Conservation (phyloP, 495 filamentous ascomycete species). For the Halenospora varia region DNA sequence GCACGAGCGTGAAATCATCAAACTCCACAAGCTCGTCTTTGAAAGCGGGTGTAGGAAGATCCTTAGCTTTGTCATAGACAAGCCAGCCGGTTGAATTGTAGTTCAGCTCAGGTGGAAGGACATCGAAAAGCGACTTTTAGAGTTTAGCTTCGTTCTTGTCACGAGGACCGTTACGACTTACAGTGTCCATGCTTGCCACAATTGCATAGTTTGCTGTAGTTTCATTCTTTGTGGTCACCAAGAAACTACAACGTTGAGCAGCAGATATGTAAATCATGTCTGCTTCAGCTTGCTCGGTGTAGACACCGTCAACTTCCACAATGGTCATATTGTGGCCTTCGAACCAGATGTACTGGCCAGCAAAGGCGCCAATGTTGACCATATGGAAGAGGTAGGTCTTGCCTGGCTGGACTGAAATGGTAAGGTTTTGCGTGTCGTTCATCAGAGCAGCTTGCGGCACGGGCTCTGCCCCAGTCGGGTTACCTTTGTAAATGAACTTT, state of each 20-base stretch:
- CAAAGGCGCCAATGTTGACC: slow-evolving; percentile 70
- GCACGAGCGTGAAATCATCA: slow-evolving; percentile 69
- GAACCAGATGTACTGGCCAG: slow-evolving; percentile 67
- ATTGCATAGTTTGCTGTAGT: slow-evolving; percentile 65
- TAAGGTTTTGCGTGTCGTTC: slow-evolving; percentile 44
- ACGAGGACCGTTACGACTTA: slow-evolving; percentile 32
- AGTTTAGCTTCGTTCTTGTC: slow-evolving; percentile 57
- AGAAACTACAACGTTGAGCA: slow-evolving; percentile 68
- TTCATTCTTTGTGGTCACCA: slow-evolving; percentile 62
- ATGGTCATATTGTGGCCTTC: slow-evolving; percentile 62
- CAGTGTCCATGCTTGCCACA: slow-evolving; percentile 56
- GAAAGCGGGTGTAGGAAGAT: slow-evolving; percentile 50
- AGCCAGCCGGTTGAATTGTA: slow-evolving; percentile 80
- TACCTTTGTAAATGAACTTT: slow-evolving; percentile 50
- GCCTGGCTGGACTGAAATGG: slow-evolving; percentile 55
- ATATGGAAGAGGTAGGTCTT: slow-evolving; percentile 80
- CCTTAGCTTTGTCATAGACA: slow-evolving; percentile 59
- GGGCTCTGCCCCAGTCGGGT: slow-evolving; percentile 61
- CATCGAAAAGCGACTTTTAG: slow-evolving; percentile 63
- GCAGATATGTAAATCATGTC: slow-evolving; percentile 60
- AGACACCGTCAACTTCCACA: slow-evolving; percentile 52
- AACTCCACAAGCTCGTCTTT: slow-evolving; percentile 60
- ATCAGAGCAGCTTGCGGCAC: slow-evolving; percentile 50
- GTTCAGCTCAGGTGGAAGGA: slow-evolving; percentile 58
- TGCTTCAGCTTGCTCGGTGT: slow-evolving; percentile 53